These are phyloP conservation scores for Eragrostis curvula DNA, from an alignment of 176 grass and related monocot genomes.

Conservation along the genomic window DNA sequence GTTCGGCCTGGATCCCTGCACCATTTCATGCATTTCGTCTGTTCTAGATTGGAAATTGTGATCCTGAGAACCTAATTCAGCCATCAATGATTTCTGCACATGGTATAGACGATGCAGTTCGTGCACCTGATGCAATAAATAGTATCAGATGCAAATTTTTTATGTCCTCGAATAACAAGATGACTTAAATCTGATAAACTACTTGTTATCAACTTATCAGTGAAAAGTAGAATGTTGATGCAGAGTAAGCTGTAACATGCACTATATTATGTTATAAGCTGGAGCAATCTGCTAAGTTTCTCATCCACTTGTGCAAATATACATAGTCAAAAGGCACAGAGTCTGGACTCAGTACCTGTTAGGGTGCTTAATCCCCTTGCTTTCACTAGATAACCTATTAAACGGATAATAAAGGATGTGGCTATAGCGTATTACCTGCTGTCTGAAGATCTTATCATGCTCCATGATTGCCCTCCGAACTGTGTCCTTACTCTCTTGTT, in stretches of 20 bases:
- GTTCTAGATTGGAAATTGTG: slow-evolving; percentile 46
- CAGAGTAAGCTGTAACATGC: slow-evolving; percentile 12
- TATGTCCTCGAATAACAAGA: slow-evolving; percentile 9
- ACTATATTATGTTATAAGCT: slow-evolving; percentile 21
- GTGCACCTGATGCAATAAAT: slow-evolving; percentile 62
- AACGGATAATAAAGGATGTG: neutral
- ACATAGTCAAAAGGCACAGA: neutral
- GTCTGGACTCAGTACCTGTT: neutral
- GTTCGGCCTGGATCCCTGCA: slow-evolving; percentile 37
- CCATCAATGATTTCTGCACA: slow-evolving; percentile 78
- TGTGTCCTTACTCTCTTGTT: slow-evolving; percentile 51
- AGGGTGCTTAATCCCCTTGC: neutral
- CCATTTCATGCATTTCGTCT: slow-evolving; percentile 49
- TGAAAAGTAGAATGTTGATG: slow-evolving; percentile 14
- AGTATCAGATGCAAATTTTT: slow-evolving; percentile 14
- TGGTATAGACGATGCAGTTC: slow-evolving; percentile 73
- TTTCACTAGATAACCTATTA: slow-evolving; percentile 7
- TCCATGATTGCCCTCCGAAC: slow-evolving; percentile 74
- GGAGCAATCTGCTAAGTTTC: neutral
- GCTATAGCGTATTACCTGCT: slow-evolving; percentile 58
- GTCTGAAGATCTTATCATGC: slow-evolving; percentile 80
- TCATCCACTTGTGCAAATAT: slow-evolving; percentile 28
- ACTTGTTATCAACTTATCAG: slow-evolving; percentile 28
- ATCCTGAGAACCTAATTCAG: slow-evolving; percentile 47
- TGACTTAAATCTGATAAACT: neutral